Evolutionary conservation across 2,329 filamentous ascomycete species (phyloP).

Genomic region (Alternaria brassicae): DNA sequence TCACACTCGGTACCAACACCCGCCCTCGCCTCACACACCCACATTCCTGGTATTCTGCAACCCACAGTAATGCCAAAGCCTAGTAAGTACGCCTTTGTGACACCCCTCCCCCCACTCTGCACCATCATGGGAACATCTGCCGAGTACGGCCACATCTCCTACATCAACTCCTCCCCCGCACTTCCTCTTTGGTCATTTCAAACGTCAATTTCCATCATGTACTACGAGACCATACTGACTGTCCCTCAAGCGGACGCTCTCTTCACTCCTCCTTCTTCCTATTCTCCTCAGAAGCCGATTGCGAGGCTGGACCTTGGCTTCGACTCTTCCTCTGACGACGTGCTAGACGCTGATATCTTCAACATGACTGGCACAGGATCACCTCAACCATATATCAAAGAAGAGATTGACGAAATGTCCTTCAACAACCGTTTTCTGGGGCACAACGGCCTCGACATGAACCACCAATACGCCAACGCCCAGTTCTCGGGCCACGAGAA

Average conservation of each 20-base stretch:
- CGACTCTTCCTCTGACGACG: constrained; percentile 51
- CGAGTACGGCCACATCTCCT: constrained; percentile 23
- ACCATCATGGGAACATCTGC: constrained; percentile 44
- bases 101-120: constrained; percentile 36
- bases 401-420: constrained; percentile 69
- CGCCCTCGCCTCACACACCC: constrained; percentile 44
- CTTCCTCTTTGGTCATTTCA: constrained; percentile 22
- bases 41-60: constrained; percentile 49
- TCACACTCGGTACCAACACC: constrained; percentile 43
- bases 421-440: constrained; percentile 61
- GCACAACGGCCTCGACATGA: constrained; percentile 60
- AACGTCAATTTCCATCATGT: constrained; percentile 37
- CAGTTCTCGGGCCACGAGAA: constrained; percentile 55
- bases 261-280: constrained; percentile 52
- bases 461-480: constrained; percentile 57
- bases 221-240: constrained; percentile 48
- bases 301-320: constrained; percentile 49
- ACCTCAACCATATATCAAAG: constrained; percentile 70
- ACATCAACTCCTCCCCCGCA: constrained; percentile 30
- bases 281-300: constrained; percentile 50
- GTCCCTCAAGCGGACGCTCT: constrained; percentile 53
- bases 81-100: constrained; percentile 49
- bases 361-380: constrained; percentile 64
- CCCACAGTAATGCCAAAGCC: constrained; percentile 50
- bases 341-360: constrained; percentile 54